Evolutionary conservation across 129 eudicot species (phyloP).

Genomic region (Lactuca saligna): DNA sequence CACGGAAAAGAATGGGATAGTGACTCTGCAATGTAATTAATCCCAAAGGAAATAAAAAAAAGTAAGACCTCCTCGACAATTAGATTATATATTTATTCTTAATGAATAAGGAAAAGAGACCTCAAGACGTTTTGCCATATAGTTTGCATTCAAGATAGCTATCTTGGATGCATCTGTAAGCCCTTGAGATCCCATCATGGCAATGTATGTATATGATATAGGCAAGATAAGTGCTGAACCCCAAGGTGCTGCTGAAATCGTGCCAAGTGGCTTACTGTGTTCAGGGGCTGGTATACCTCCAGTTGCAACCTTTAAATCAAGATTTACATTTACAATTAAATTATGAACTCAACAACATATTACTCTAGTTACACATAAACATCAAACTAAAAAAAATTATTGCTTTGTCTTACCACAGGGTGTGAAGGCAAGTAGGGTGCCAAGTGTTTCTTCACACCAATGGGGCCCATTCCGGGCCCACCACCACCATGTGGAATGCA

Average conservation of each 20-base stretch:
- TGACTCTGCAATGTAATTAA: slow-evolving; percentile 46
- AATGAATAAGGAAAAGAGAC: slow-evolving; percentile 30
- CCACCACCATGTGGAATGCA: slow-evolving; percentile 99
- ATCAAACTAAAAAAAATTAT: neutral
- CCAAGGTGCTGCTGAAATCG: slow-evolving; percentile 99
- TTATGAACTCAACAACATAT: slow-evolving; percentile 4
- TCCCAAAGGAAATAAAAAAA: too few relatives aligned
- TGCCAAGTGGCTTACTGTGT: slow-evolving; percentile 74
- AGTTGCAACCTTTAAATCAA: slow-evolving; percentile 59
- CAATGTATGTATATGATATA: slow-evolving; percentile 95
- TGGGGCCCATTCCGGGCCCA: slow-evolving; percentile 99
- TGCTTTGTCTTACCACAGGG: slow-evolving; percentile 74
- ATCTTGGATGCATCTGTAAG: slow-evolving; percentile 95
- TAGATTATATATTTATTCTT: neutral
- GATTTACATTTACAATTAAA: neutral
- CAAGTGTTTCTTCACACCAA: slow-evolving; percentile 93
- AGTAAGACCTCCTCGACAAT: neutral
- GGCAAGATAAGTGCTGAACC: slow-evolving; percentile 99
- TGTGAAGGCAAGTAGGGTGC: slow-evolving; percentile 96
- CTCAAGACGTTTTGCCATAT: slow-evolving; percentile 99
- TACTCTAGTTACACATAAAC: too few relatives aligned
- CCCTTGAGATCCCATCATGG: slow-evolving; percentile 98
- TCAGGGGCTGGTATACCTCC: slow-evolving; percentile 95
- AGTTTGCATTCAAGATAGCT: slow-evolving; percentile 92
- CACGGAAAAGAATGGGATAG: slow-evolving; percentile 98